Base-by-base conservation (phyloP, 805 yeast species). In the Wickerhamiella kurtzmanii region DNA sequence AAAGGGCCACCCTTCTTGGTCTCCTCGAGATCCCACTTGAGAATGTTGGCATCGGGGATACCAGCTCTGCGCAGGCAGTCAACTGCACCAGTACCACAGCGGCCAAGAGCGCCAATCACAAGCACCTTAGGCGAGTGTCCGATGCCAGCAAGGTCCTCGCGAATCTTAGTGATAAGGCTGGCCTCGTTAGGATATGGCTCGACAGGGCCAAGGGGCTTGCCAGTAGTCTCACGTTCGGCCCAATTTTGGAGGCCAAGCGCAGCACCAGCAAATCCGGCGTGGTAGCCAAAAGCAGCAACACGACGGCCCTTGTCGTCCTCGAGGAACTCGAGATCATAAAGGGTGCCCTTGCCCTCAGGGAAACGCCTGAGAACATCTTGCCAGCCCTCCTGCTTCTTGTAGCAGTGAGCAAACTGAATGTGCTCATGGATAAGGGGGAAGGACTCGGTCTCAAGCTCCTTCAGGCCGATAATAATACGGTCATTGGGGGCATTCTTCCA, bases 201-300 rank as follows among this genome's bases (percentile, higher is more conserved):
- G 39, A 88, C 83, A 45, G 86, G 85, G 37, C 84, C 83, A 56
- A 92, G 71, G 53, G 85, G 78, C 63, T 79, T 76, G 48, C 52
- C 54, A n/a, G 52, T 45, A 36, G 78, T 66, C 65, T 84, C 89
- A 66, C 89, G 89, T 69, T 82, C 81, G 44, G 94, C 82, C 96
- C 97, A 92, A 66, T 87, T 95, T 64, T 77, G 77, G 44, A 89
- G 72, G 59, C 98, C 98, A 47, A 92, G 68, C 32, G 98, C 99
- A 35, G 99, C 98, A 60, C 99, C 99, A 4, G 97, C 98, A 64
- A 92, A 92, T n/a, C 99, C 99, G 41, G 99, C 98, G 65, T 89
- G 89, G 72, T 77, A 92, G n/a, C 99, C 99, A 63, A 92, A 92
- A 6, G 98, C 98, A 41, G 99, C 99, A 22, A 92, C 99, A 69